Base-by-base conservation (phyloP, 2,329 filamentous ascomycete species). In the Cytospora piceae region DNA sequence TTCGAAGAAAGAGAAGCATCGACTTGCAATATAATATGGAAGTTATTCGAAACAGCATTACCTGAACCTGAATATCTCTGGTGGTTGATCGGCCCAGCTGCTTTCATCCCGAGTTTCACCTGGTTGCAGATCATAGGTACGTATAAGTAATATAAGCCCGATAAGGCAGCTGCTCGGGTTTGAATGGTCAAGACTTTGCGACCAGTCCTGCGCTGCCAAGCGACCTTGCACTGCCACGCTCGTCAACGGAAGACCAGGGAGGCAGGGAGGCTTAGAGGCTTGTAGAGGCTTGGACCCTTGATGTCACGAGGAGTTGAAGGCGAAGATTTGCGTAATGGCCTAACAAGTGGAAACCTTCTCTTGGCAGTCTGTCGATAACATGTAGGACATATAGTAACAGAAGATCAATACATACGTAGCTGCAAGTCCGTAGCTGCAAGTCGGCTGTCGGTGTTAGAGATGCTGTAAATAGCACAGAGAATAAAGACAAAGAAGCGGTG, bases 151-250 rank as follows among this genome's bases (percentile, higher is more conserved):
- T 5, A 29, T 5, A 29, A 29, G 27, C 17, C 17, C 17, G 39
- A 7, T 8, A 7, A 17, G 15, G 39, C 14, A 42, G 5, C 7
- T 20, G 39, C 17, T 42, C 39, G 9, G 3, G 46, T 24, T 14
- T 42, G 39, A 42, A 42, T 22, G 42, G 20, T 22, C 8, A 22
- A 22, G 46, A 7, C 15, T 7, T 2, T 4, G n/a, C n/a, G n/a
- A 24, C 17, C 46, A 49, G n/a, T 20, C 11, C 11, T 4, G 22
- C n/a, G n/a, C 9, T 49, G 8, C n/a, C 46, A 49, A 14, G 46
- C 46, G n/a, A 49, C 46, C 46, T 24, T 49, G 15, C 46, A 49
- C 46, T 49, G 46, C 46, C 46, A 49, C 46, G 34, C n/a, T 49
- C 46, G 46, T 49, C 6, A 14, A 49, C 46, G 46, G n/a, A 49